These are phyloP conservation scores for Calycina herbarum DNA, from an alignment of 2,329 filamentous ascomycete genomes.

Conservation along the genomic window DNA sequence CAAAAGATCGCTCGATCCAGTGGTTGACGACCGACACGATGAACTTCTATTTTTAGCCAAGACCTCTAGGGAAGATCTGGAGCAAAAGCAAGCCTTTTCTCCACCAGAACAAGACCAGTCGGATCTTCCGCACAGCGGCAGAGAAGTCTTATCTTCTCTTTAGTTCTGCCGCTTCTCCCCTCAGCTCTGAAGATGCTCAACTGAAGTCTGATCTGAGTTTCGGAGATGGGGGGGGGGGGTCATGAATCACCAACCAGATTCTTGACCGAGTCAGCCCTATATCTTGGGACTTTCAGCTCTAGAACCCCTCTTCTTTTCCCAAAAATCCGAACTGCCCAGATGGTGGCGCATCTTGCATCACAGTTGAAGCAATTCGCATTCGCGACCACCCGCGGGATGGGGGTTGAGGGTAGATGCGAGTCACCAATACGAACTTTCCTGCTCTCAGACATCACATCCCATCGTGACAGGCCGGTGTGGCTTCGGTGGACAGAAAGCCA, in stretches of 20 bases:
- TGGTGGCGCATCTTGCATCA: no score
- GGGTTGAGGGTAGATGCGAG: neutral
- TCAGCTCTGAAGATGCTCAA: neutral
- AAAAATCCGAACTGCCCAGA: neutral
- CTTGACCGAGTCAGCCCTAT: neutral
- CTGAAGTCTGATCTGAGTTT: neutral
- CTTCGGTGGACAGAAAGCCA: neutral
- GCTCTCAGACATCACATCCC: neutral
- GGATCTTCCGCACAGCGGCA: neutral
- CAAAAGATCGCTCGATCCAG: no score
- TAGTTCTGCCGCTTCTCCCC: no score
- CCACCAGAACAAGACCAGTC: neutral
- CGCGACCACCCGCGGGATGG: neutral
- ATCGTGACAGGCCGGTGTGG: neutral
- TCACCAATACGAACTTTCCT: neutral
- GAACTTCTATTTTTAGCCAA: slow-evolving; percentile 1
- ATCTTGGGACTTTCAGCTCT: neutral
- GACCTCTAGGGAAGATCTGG: neutral
- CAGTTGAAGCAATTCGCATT: neutral
- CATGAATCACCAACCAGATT: neutral
- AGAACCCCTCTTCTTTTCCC: neutral
- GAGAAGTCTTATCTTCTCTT: no score
- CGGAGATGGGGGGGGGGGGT: no score
- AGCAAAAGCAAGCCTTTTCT: neutral
- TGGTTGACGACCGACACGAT: neutral